These are phyloP conservation scores for Stylonectria norvegica DNA, from an alignment of 2,329 filamentous ascomycete genomes.

Conservation along the genomic window DNA sequence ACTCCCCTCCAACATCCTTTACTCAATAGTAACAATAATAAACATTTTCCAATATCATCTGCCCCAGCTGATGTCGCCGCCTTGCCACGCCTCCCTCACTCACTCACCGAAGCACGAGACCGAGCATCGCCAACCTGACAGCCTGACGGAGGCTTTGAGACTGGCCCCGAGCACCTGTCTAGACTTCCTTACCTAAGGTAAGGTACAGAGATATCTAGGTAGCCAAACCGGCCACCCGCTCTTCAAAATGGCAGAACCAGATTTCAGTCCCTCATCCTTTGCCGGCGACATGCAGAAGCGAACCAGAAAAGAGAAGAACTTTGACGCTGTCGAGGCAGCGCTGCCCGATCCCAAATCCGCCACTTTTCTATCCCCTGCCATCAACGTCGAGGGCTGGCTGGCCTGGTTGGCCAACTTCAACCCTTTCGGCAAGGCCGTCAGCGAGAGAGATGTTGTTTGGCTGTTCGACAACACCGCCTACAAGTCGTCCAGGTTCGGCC, in stretches of 20 bases:
- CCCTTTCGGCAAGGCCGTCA: constrained; percentile 58
- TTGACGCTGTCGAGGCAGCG: constrained; percentile 48
- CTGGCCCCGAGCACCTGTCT: no score
- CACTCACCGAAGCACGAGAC: constrained; percentile 6
- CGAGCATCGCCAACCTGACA: constrained; percentile 6
- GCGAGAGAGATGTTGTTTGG: constrained; percentile 73
- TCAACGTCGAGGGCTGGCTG: constrained; percentile 31
- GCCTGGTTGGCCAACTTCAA: constrained; percentile 52
- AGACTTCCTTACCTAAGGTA: no score
- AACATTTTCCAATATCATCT: background rate
- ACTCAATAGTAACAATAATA: constrained; percentile 2
- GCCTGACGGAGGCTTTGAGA: constrained; percentile 3
- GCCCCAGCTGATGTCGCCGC: constrained; percentile 5
- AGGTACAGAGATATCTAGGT: background rate
- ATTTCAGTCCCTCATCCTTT: constrained; percentile 24
- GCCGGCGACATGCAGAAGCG: constrained; percentile 47
- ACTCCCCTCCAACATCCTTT: background rate
- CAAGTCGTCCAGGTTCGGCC: constrained; percentile 43
- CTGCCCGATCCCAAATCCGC: constrained; percentile 38
- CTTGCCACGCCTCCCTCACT: no score
- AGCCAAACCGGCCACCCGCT: background rate
- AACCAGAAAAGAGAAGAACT: constrained; percentile 47
- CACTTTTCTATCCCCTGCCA: constrained; percentile 28
- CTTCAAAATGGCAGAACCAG: constrained; percentile 24
- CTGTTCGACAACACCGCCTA: constrained; percentile 87